Evolutionary conservation across 257 asterid genomes (phyloP).

Genomic region (Salvia splendens): DNA sequence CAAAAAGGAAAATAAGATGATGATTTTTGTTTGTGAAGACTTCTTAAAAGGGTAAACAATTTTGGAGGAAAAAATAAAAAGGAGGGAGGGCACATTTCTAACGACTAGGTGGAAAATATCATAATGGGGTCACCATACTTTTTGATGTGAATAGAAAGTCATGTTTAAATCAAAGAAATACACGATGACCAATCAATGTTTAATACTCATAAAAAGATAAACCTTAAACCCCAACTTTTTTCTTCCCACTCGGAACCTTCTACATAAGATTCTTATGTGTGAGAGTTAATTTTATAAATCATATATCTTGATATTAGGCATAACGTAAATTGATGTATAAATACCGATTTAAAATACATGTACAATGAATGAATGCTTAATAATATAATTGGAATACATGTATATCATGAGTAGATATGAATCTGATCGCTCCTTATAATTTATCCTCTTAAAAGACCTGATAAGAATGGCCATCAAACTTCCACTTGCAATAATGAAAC

Average conservation of each 20-base stretch:
- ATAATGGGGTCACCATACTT: conserved; percentile 31
- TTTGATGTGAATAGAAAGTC: conserved; percentile 19
- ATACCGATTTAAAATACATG: no score
- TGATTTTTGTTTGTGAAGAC: conserved; percentile 56
- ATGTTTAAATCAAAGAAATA: conserved; percentile 18
- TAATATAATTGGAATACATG: no score
- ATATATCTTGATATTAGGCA: no score
- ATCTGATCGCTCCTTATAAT: no score
- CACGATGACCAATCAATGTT: conserved; percentile 9
- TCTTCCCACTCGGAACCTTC: conserved; percentile 31
- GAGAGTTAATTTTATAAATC: not conserved
- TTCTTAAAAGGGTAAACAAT: conserved; percentile 35
- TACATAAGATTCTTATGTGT: not conserved
- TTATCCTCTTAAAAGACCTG: no score
- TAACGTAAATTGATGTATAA: no score
- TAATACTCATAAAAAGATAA: not conserved
- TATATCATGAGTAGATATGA: no score
- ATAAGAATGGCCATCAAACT: no score
- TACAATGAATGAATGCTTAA: no score
- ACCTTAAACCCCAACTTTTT: not conserved
- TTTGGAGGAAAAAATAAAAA: conserved; percentile 23
- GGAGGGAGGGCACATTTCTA: conserved; percentile 30
- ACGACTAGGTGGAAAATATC: conserved; percentile 19
- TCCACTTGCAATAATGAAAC: no score
- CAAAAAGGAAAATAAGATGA: conserved; percentile 48